Conservation (phyloP, 805 yeast genomes). For the Blastobotrys attinorum region DNA sequence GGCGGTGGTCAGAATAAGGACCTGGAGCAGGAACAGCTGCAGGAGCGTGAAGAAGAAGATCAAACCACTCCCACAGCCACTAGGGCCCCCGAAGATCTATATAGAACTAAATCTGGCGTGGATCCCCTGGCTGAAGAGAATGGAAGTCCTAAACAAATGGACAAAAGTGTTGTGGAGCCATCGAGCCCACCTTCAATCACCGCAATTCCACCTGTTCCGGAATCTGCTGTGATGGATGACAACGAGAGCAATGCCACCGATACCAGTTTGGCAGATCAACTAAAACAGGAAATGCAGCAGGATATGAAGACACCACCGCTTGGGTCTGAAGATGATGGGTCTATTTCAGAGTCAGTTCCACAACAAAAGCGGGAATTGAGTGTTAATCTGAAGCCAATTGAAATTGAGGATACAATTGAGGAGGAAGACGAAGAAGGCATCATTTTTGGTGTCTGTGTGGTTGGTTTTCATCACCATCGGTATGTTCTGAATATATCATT, state of each 20-base stretch:
- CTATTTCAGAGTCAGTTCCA: neutral
- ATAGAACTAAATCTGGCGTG: neutral
- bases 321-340: neutral
- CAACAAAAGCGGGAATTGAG: neutral
- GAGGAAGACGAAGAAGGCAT: constrained; percentile 22
- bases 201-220: neutral
- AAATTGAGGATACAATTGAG: neutral
- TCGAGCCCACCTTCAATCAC: neutral
- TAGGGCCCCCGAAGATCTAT: neutral
- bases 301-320: neutral
- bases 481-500: neutral
- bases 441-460: constrained; percentile 79
- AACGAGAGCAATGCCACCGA: neutral
- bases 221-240: neutral
- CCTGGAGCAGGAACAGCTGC: neutral
- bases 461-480: constrained; percentile 76
- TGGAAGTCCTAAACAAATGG: neutral
- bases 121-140: too few species aligned
- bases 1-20: neutral
- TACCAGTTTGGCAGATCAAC: neutral
- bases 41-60: neutral
- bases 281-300: neutral
- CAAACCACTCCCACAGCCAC: neutral
- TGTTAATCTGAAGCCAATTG: constrained; percentile 7
- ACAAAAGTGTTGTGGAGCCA: too few species aligned